Base-by-base conservation (phyloP, 2,329 filamentous ascomycete species). In the Chaetomium strumarium region DNA sequence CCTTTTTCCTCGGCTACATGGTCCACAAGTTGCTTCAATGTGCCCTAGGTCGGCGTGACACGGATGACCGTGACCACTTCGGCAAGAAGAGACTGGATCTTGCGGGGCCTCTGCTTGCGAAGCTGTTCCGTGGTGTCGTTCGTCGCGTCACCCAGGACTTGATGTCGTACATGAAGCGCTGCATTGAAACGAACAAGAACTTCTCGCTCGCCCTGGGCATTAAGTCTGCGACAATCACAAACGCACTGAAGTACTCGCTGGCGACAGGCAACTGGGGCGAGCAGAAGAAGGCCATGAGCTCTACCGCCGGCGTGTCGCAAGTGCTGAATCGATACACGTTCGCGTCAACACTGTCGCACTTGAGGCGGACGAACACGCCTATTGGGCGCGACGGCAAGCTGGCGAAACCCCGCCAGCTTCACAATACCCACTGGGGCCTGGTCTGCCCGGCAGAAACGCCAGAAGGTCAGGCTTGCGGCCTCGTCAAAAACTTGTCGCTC, bases 251-350 rank as follows among this genome's bases (percentile, higher is more conserved):
- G 68, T 99, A 99, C 72, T 96, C 93, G 48, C 77, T 99, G 57
- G 92, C 93, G 24, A 99, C 93, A 13, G 93, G 93, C 60, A 99
- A 99, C 72, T 99, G 93, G 95, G 95, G 93, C 66, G 93, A 99
- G 61, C 93, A 99, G 75, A 99, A 97, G 80, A 99, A 97, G 76
- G 91, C 93, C 17, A 88, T 88, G 63, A 92, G 86, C 62, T 89
- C 91, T 1, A 97, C 95, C 59, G 93, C 93, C 43, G 95, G 93
- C 78, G 93, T 99, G 43, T 97, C 92, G 44, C 93, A 99, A 72
- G 95, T 99, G 72, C 74, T 99, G 65, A 99, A 96, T 75, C 84
- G 93, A 68, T 99, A 97, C 69, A 97, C 95, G 0, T 99, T 96
- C 66, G 85, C 93, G 14, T 99, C 95, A 38, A 97, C 92, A 0